Evolutionary conservation across 139 green algal genomes (phyloP).

Genomic region (Yamagishiella unicocca): DNA sequence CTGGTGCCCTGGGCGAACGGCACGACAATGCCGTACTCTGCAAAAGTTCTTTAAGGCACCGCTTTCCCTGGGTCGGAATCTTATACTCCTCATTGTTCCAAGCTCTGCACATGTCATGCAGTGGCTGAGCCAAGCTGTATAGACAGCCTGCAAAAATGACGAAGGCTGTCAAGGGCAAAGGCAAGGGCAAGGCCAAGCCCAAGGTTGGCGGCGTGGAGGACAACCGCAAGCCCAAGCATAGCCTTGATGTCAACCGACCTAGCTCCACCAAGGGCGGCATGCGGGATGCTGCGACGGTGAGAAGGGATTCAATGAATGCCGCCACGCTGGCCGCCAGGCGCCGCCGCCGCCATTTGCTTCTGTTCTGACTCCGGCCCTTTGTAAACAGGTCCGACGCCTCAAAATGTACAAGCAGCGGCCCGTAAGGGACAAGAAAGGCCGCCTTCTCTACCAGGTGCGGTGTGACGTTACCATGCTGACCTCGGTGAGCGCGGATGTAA

Average conservation of each 20-base stretch:
- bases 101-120: background rate
- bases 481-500: no score
- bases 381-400: conserved; percentile 86
- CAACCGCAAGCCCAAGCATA: conserved; percentile 87
- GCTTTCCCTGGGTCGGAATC: no score
- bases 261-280: conserved; percentile 69
- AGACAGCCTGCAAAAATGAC: conserved; percentile 20
- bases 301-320: background rate
- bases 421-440: conserved; percentile 91
- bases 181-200: conserved; percentile 27
- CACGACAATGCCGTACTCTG: no score
- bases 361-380: background rate
- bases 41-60: no score
- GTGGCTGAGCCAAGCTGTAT: background rate
- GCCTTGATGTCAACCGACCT: conserved; percentile 76
- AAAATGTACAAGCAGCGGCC: conserved; percentile 97
- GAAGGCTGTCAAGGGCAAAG: conserved; percentile 40
- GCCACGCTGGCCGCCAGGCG: background rate
- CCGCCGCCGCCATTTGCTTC: background rate
- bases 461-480: no score
- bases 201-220: conserved; percentile 52
- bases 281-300: conserved; percentile 85
- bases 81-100: no score
- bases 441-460: conserved; percentile 83
- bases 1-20: no score